Evolutionary conservation across 768 basidiomycete species (phyloP).

Genomic region (Lentinula guzmanii): DNA sequence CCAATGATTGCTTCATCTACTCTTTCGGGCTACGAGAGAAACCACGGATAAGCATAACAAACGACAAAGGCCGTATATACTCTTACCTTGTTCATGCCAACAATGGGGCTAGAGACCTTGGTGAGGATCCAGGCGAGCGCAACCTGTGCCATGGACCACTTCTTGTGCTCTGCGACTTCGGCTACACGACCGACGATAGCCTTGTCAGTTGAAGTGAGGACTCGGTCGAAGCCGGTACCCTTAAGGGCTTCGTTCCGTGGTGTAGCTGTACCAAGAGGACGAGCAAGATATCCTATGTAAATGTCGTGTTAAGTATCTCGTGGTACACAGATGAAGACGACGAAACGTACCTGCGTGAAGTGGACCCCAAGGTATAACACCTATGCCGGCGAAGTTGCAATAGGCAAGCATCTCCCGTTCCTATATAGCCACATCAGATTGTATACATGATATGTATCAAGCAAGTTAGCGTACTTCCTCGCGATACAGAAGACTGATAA

Average conservation of each 20-base stretch:
- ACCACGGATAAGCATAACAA: not conserved
- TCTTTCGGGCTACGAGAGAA: constrained; percentile 1
- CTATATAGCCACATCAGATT: constrained; percentile 12
- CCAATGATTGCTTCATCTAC: constrained; percentile 7
- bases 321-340: not conserved
- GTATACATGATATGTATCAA: constrained; percentile 13
- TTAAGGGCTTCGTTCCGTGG: not conserved
- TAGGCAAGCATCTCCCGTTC: constrained; percentile 31
- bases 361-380: constrained; percentile 41
- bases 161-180: constrained; percentile 17
- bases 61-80: not conserved
- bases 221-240: not conserved
- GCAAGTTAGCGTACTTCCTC: constrained; percentile 24
- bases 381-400: constrained; percentile 17
- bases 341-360: constrained; percentile 14
- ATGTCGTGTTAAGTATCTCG: not conserved
- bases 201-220: constrained; percentile 11
- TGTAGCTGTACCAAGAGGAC: not conserved
- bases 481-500: constrained; percentile 38
- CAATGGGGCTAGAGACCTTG: constrained; percentile 16
- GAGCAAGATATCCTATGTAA: not conserved
- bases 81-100: constrained; percentile 1
- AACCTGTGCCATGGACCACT: constrained; percentile 18
- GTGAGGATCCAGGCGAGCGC: constrained; percentile 21
- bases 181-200: constrained; percentile 12